phyloP scores from a whole-genome alignment of 805 yeast genomes.

The Metschnikowia reukaufii region DNA sequence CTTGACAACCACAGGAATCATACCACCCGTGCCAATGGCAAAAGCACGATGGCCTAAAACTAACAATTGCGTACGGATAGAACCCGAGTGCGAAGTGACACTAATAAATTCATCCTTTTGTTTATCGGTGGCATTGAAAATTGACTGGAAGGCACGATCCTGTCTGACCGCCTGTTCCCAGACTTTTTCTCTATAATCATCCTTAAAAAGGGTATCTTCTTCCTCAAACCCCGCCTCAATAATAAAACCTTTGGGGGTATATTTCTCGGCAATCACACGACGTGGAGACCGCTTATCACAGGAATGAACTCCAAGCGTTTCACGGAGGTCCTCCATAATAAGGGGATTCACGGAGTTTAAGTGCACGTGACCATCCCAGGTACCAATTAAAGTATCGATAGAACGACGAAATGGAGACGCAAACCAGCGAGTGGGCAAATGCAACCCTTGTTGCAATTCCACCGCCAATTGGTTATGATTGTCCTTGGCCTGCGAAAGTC shows the following conservation, averaged over 20 bases:
- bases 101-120: slow-evolving; percentile 31
- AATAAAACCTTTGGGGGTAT: slow-evolving; percentile 38
- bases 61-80: slow-evolving; percentile 47
- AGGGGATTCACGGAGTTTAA: slow-evolving; percentile 30
- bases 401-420: slow-evolving; percentile 55
- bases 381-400: slow-evolving; percentile 46
- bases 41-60: slow-evolving; percentile 50
- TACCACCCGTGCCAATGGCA: slow-evolving; percentile 54
- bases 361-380: slow-evolving; percentile 43
- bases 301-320: slow-evolving; percentile 50
- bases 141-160: slow-evolving; percentile 37
- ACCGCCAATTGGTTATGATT: slow-evolving; percentile 42
- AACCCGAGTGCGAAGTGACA: slow-evolving; percentile 53
- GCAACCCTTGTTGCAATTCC: slow-evolving; percentile 30
- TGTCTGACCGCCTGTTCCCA: slow-evolving; percentile 40
- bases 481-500: slow-evolving; percentile 45
- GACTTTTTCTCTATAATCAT: slow-evolving; percentile 40
- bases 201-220: slow-evolving; percentile 44
- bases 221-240: slow-evolving; percentile 48
- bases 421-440: slow-evolving; percentile 42
- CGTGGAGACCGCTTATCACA: slow-evolving; percentile 48
- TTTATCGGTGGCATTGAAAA: slow-evolving; percentile 25
- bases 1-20: slow-evolving; percentile 54
- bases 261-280: slow-evolving; percentile 39
- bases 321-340: slow-evolving; percentile 48